Evolutionary conservation across 2,329 filamentous ascomycete species (phyloP), one percentile per base, ranked within the genome.

Genomic region (Knufia fluminis): DNA sequence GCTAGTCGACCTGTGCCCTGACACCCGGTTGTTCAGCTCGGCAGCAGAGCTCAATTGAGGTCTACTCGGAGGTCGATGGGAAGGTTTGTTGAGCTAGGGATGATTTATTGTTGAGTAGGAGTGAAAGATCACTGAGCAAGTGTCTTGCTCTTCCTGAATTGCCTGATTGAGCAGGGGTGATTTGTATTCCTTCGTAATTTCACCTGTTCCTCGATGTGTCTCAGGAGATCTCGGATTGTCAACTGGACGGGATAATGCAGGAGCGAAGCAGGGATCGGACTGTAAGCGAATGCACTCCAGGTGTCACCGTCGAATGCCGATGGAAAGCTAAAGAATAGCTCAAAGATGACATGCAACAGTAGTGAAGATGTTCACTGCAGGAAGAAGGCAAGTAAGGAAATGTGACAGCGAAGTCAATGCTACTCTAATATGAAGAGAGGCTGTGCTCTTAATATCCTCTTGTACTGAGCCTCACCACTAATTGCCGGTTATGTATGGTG

Each of bases 241-340:
- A 28, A 39, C 4, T 23, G 20, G 23, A 26, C 33, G 44, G 31
- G 32, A 46, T n/a, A 23, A 24, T 24, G 31, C 44, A 46, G 44
- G 32, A 38, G 31, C 23, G 10, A 36, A 38, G 44, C 17, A 23
- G 33, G 33, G 45, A 48, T 48, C 20, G 10, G 20, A 19, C 23
- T 12, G 32, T 26, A 43, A 24, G 20, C 43, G 43, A 36, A 16
- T 38, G 43, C 31, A 32, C 33, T 36, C 4, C 33, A n/a, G 33
- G 33, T 36, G 16, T 36, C 16, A 36, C 33, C 16, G n/a, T 36
- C 16, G 33, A 17, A 4, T 36, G 4, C 33, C 7, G 33, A 36
- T 31, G 28, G 28, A n/a, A 36, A 28, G 26, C 26, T 17, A 6
- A 36, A 36, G n/a, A 14, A 6, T 8, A 7, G 7, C n/a, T 36